Conservation (phyloP, 2,329 filamentous ascomycete species). For the Xenoacremonium recifei region DNA sequence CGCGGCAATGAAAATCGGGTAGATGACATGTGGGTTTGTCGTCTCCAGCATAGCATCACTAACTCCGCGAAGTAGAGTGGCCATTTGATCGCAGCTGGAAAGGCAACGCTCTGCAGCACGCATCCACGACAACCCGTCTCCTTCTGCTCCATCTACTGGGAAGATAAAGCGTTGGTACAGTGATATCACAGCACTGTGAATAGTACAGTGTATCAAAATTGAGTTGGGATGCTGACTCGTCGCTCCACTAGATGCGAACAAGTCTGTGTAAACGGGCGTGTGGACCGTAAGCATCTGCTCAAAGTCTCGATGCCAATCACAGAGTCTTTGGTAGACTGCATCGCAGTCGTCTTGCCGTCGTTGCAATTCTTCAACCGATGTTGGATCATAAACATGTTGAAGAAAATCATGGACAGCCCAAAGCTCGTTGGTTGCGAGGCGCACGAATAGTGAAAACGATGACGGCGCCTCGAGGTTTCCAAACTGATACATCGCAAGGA, state of each 20-base stretch:
- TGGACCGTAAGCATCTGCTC: constrained; percentile 6
- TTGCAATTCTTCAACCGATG: background rate
- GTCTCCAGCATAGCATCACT: constrained; percentile 3
- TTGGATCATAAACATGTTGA: constrained; percentile 4
- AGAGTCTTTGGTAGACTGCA: constrained; percentile 3
- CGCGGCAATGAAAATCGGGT: constrained; percentile 5
- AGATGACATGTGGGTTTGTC: constrained; percentile 5
- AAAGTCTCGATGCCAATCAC: constrained; percentile 6
- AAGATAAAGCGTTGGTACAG: constrained; percentile 7
- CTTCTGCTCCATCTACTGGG: background rate
- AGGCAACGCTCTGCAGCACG: constrained; percentile 6
- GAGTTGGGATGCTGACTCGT: constrained; percentile 8
- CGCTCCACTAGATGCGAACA: constrained; percentile 1
- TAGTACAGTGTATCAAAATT: constrained; percentile 9
- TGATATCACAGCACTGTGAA: constrained; percentile 8
- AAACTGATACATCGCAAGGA: constrained; percentile 9
- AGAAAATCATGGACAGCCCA: constrained; percentile 10
- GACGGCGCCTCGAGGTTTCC: constrained; percentile 5
- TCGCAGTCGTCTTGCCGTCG: constrained; percentile 5
- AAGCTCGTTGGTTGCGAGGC: constrained; percentile 6
- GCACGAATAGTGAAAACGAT: constrained; percentile 3
- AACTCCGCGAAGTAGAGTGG: background rate
- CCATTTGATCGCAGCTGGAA: constrained; percentile 10
- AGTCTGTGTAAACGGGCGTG: constrained; percentile 5
- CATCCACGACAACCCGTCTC: constrained; percentile 2